phyloP scores from a whole-genome alignment of 1,139 yeast genomes.

The Scheffersomyces segobiensis region DNA sequence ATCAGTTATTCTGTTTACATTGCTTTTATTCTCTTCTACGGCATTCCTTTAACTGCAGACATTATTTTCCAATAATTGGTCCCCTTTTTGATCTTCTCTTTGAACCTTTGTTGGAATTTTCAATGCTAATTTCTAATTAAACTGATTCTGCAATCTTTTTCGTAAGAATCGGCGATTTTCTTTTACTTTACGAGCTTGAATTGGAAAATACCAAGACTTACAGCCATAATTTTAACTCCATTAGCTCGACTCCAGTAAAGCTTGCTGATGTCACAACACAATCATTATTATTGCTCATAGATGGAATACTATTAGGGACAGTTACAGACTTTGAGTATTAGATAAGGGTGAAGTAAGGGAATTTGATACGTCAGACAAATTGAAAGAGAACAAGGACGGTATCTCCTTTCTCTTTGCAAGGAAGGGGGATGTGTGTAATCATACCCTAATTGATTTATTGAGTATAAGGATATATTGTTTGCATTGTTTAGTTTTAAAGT shows the following conservation, averaged over 20 bases:
- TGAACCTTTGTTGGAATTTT: slow-evolving; percentile 24
- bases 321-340: slow-evolving; percentile 25
- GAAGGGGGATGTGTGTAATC: slow-evolving; percentile 17
- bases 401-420: slow-evolving; percentile 21
- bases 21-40: slow-evolving; percentile 15
- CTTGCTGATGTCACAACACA: slow-evolving; percentile 23
- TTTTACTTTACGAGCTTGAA: slow-evolving; percentile 24
- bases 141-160: slow-evolving; percentile 24
- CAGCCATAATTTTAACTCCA: neutral
- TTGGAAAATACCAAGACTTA: slow-evolving; percentile 11
- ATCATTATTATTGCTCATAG: slow-evolving; percentile 28
- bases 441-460: neutral
- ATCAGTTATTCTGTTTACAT: slow-evolving; percentile 21
- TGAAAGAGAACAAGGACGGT: slow-evolving; percentile 16
- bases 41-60: slow-evolving; percentile 21
- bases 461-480: no score
- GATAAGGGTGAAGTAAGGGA: slow-evolving; percentile 24
- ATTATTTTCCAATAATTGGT: slow-evolving; percentile 28
- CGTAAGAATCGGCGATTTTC: slow-evolving; percentile 22
- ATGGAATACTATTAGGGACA: slow-evolving; percentile 26
- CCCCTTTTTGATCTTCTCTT: slow-evolving; percentile 26
- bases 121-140: slow-evolving; percentile 17
- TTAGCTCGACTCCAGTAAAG: slow-evolving; percentile 11
- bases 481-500: no score
- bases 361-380: slow-evolving; percentile 20